Conservation (phyloP, 108 stramenopile species). For the Skeletonema marinoi region DNA sequence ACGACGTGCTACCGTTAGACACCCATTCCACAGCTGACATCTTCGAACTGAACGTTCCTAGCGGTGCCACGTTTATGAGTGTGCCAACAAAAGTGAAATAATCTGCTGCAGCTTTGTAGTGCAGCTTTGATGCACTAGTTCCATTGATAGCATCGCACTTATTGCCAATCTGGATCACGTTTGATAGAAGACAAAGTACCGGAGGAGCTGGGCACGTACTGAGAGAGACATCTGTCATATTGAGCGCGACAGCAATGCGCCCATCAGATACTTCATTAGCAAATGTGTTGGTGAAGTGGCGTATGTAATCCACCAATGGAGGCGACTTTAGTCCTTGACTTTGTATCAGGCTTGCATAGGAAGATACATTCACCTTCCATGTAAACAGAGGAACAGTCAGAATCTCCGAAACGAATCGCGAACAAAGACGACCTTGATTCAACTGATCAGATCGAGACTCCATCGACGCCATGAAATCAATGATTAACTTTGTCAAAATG, state of each 20-base stretch:
- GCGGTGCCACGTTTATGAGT: conserved; percentile 69
- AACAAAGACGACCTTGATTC: conserved; percentile 37
- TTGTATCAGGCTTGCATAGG: conserved; percentile 23
- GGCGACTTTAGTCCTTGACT: conserved; percentile 7
- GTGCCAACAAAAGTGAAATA: conserved; percentile 70
- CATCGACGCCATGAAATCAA: conserved; percentile 36
- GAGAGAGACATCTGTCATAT: conserved; percentile 59
- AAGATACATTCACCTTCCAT: conserved; percentile 57
- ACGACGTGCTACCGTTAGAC: conserved; percentile 66
- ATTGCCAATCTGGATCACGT: conserved; percentile 66
- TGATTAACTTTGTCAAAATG: conserved; percentile 41
- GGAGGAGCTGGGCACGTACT: conserved; percentile 68
- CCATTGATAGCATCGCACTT: conserved; percentile 59
- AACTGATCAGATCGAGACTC: conserved; percentile 12
- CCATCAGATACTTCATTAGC: conserved; percentile 46
- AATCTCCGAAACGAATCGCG: conserved; percentile 68
- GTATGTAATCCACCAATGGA: conserved; percentile 47
- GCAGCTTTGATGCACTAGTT: conserved; percentile 29
- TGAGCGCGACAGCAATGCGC: conserved; percentile 45
- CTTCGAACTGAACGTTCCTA: conserved; percentile 68
- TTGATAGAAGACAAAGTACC: conserved; percentile 73
- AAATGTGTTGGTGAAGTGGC: conserved; percentile 42
- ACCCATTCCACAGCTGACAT: conserved; percentile 85
- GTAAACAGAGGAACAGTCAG: conserved; percentile 76
- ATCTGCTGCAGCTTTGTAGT: conserved; percentile 52